phyloP scores from a whole-genome alignment of 2,329 filamentous ascomycete species.

The Penicillium sp. region DNA sequence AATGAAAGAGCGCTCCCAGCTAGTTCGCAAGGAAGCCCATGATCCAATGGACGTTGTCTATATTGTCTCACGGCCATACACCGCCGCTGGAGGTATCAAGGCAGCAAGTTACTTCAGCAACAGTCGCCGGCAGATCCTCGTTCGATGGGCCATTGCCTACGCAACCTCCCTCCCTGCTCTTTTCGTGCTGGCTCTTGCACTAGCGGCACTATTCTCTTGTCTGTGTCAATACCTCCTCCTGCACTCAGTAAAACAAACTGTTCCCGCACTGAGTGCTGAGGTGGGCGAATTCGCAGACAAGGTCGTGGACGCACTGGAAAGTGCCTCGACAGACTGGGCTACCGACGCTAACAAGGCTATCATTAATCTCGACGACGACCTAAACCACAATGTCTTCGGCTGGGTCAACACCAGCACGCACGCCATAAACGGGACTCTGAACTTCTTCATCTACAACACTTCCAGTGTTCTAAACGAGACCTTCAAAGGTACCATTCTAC shows the following conservation, averaged over 20 bases:
- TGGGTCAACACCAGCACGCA: constrained; percentile 82
- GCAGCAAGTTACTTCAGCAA: constrained; percentile 62
- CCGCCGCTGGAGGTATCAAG: constrained; percentile 69
- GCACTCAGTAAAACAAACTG: constrained; percentile 67
- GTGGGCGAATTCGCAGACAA: constrained; percentile 77
- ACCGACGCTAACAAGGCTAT: constrained; percentile 72
- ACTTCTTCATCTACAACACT: constrained; percentile 76
- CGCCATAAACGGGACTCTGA: constrained; percentile 82
- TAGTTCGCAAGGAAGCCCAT: constrained; percentile 64
- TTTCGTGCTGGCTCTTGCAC: constrained; percentile 78
- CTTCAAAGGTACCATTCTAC: constrained; percentile 78
- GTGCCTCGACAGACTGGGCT: constrained; percentile 74
- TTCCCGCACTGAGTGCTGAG: constrained; percentile 70
- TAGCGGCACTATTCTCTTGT: constrained; percentile 79
- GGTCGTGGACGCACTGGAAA: constrained; percentile 69
- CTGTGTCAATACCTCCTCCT: constrained; percentile 81
- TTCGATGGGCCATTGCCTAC: constrained; percentile 82
- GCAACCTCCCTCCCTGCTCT: constrained; percentile 79
- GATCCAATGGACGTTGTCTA: constrained; percentile 88
- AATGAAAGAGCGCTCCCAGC: constrained; percentile 66
- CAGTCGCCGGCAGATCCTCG: constrained; percentile 65
- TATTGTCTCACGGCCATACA: constrained; percentile 77
- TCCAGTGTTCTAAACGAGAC: constrained; percentile 68
- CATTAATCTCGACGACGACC: constrained; percentile 59
- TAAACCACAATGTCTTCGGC: constrained; percentile 81